Base-by-base conservation (phyloP, 768 basidiomycete species). In the Mycena amicta region DNA sequence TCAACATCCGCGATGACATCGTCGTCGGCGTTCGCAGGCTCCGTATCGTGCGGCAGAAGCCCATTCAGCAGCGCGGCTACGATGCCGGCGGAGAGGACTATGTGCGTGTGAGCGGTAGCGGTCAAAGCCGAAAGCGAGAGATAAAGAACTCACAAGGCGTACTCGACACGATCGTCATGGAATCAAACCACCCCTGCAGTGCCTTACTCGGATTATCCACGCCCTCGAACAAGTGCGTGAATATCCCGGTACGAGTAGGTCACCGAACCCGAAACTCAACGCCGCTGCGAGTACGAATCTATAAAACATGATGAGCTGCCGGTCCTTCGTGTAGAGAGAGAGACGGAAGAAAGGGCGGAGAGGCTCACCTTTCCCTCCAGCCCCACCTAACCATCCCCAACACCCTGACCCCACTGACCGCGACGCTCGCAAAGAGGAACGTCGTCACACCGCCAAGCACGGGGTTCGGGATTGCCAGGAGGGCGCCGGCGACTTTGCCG, bases 361-460 rank as follows among this genome's bases (percentile, higher is more conserved):
- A n/a, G n/a, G n/a, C n/a, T n/a, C n/a, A n/a, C n/a, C n/a, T 77
- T 53, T 88, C 86, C 15, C 86, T 74, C 3, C 89, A 79, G 18
- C 81, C 83, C 67, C 86, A 90, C n/a, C 70, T 64, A 29, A 81
- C 73, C 61, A 82, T 82, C 3, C 84, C 77, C 27, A 95, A 76
- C 3, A 93, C 89, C 23, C 88, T 83, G 27, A 89, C 52, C 80
- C n/a, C n/a, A n/a, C n/a, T n/a, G n/a, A n/a, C n/a, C n/a, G n/a
- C n/a, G n/a, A n/a, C n/a, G n/a, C n/a, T 85, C 0, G 89, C 87
- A 67, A 94, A 93, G 11, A 93, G 78, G 79, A 93, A 93, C 2
- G 92, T 93, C 12, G 91, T 95, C 3, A 93, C 90, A 2, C 91
- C 91, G 2, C 92, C 92, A 0, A 92, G 80, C 5, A 92, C 90